phyloP scores from a whole-genome alignment of 129 eudicot species.

The Mikania micrantha region DNA sequence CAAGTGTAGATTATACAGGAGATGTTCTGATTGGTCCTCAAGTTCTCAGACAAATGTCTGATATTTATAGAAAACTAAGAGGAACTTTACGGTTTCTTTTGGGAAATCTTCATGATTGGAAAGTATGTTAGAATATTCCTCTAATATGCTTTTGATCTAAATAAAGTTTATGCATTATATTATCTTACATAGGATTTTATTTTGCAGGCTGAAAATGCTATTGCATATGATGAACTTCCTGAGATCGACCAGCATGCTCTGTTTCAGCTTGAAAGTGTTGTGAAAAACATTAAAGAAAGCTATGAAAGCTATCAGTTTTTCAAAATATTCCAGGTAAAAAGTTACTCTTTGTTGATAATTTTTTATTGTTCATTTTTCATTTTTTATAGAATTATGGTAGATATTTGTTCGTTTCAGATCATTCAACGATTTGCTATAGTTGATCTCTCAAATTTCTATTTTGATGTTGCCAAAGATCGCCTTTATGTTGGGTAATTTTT shows the following conservation, averaged over 20 bases:
- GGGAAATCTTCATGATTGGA: slow-evolving; percentile 95
- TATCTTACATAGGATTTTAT: background rate
- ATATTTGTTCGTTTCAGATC: slow-evolving; percentile 37
- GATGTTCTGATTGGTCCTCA: slow-evolving; percentile 83
- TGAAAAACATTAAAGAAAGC: slow-evolving; percentile 71
- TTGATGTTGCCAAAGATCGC: slow-evolving; percentile 95
- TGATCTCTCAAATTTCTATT: slow-evolving; percentile 93
- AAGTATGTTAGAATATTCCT: slow-evolving; percentile 37
- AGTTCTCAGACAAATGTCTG: slow-evolving; percentile 95
- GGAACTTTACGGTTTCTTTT: slow-evolving; percentile 92
- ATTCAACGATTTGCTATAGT: slow-evolving; percentile 90
- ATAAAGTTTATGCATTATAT: background rate
- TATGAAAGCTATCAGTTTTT: slow-evolving; percentile 89
- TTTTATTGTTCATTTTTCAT: background rate
- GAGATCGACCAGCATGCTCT: slow-evolving; percentile 88
- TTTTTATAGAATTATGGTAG: background rate
- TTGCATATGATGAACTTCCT: slow-evolving; percentile 67
- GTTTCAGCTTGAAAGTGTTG: slow-evolving; percentile 73
- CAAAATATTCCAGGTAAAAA: slow-evolving; percentile 80
- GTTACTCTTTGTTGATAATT: background rate
- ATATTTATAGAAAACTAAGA: slow-evolving; percentile 78
- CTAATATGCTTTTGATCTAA: background rate
- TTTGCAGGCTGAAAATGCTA: slow-evolving; percentile 63
- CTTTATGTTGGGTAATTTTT: slow-evolving; percentile 84
- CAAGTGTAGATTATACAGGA: slow-evolving; percentile 93